phyloP scores from a whole-genome alignment of 257 asterid genomes.

The Solanum pennellii region DNA sequence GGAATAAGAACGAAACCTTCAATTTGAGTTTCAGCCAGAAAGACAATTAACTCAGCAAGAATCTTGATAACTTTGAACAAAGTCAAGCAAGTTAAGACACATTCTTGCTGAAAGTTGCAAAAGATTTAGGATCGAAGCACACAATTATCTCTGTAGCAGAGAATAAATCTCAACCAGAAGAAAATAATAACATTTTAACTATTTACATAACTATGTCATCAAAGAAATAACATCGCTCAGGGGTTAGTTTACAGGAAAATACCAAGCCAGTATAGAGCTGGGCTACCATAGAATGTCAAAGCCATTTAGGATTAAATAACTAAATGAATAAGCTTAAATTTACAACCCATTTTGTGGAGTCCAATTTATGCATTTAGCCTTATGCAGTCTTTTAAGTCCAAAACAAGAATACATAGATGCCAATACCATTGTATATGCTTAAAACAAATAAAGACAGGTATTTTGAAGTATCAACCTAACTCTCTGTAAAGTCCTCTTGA shows the following conservation, averaged over 20 bases:
- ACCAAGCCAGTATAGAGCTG: neutral
- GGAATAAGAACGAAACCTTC: neutral
- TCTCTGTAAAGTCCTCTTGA: neutral
- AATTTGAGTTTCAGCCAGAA: neutral
- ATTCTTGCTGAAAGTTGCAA: neutral
- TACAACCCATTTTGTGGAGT: neutral
- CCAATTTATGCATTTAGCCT: neutral
- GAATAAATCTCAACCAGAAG: neutral
- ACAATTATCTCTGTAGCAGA: neutral
- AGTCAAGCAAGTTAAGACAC: neutral
- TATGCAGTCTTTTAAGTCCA: neutral
- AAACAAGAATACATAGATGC: neutral
- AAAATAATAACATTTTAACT: neutral
- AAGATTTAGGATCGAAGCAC: neutral
- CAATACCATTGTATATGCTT: neutral
- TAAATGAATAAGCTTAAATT: neutral
- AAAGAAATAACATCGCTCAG: neutral
- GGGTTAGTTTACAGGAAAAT: neutral
- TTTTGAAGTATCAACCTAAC: neutral
- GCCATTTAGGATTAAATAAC: neutral
- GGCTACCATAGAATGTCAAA: neutral
- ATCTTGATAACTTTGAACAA: too few relatives aligned
- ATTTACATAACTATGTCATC: neutral
- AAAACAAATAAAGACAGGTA: neutral
- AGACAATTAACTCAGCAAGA: neutral